Evolutionary conservation across 2,329 filamentous ascomycete species (phyloP).

Genomic region (Cytospora chrysosperma): DNA sequence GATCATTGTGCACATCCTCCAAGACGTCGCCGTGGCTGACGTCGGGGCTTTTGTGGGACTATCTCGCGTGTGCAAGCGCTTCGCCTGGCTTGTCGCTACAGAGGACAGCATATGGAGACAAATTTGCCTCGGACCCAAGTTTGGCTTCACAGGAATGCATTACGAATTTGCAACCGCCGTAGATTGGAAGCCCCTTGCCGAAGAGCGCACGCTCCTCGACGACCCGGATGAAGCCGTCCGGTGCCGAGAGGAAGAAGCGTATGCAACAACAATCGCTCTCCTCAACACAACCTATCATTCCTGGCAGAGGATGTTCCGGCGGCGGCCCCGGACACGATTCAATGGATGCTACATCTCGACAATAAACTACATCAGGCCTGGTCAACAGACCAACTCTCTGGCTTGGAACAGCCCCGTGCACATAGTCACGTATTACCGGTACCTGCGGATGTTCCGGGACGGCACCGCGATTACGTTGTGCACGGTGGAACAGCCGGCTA

Average conservation of each 20-base stretch:
- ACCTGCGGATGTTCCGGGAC: conserved; percentile 91
- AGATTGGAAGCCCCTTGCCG: conserved; percentile 50
- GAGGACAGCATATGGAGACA: conserved; percentile 87
- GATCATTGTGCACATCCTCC: conserved; percentile 76
- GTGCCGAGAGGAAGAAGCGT: conserved; percentile 34
- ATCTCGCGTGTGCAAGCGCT: conserved; percentile 78
- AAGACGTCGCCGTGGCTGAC: conserved; percentile 69
- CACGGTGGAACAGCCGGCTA: conserved; percentile 76
- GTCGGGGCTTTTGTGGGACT: conserved; percentile 74
- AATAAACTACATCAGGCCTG: conserved; percentile 88
- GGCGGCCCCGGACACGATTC: conserved; percentile 83
- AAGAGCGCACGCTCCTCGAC: conserved; percentile 28
- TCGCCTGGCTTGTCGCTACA: conserved; percentile 80
- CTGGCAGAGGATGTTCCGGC: conserved; percentile 73
- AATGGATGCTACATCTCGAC: conserved; percentile 96
- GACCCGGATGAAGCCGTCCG: conserved; percentile 39
- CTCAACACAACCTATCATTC: conserved; percentile 46
- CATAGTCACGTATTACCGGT: conserved; percentile 97
- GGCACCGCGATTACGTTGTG: conserved; percentile 79
- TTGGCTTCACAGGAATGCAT: conserved; percentile 82
- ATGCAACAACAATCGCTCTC: conserved; percentile 42
- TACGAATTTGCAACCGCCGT: conserved; percentile 70
- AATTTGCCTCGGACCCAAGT: conserved; percentile 66
- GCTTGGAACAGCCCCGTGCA: conserved; percentile 84
- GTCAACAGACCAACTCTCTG: conserved; percentile 68